phyloP scores from a whole-genome alignment of 306 rosid species.

The Prosopis cineraria region DNA sequence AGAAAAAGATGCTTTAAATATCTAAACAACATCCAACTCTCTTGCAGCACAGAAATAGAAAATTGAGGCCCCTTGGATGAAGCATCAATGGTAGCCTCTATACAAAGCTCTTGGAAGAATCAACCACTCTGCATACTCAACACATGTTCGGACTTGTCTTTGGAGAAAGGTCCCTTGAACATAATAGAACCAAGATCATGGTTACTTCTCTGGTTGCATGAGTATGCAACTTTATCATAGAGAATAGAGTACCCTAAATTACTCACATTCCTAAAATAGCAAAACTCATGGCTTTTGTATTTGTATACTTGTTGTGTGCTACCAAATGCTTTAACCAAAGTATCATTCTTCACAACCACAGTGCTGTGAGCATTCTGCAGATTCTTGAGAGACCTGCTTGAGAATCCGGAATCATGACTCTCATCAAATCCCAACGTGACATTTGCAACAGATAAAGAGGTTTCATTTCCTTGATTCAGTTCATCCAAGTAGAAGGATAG shows the following conservation, averaged over 20 bases:
- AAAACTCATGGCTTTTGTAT: slow-evolving; percentile 45
- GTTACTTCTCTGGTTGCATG: slow-evolving; percentile 43
- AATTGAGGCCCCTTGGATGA: not conserved
- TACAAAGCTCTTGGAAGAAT: not conserved
- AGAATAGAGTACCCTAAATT: slow-evolving; percentile 73
- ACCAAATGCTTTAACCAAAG: slow-evolving; percentile 57
- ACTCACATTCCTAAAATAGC: slow-evolving; percentile 75
- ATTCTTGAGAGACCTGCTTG: slow-evolving; percentile 60
- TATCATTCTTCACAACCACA: slow-evolving; percentile 50
- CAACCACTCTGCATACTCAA: not conserved
- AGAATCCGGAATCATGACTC: slow-evolving; percentile 40
- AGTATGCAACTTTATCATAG: slow-evolving; percentile 52
- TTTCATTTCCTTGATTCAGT: slow-evolving; percentile 39
- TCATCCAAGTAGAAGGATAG: slow-evolving; percentile 47
- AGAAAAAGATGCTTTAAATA: not conserved
- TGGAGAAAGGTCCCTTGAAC: slow-evolving; percentile 37
- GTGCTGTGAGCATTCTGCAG: slow-evolving; percentile 62
- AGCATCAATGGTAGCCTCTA: not conserved
- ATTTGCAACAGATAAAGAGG: slow-evolving; percentile 42
- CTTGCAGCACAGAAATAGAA: not conserved
- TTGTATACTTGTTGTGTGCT: slow-evolving; percentile 70
- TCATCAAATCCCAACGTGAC: slow-evolving; percentile 62
- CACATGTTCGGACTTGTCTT: not conserved
- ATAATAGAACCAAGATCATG: slow-evolving; percentile 22
- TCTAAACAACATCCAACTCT: not conserved